Base-by-base conservation (phyloP, 2,329 filamentous ascomycete species). In the Hymenoscyphus repandus region DNA sequence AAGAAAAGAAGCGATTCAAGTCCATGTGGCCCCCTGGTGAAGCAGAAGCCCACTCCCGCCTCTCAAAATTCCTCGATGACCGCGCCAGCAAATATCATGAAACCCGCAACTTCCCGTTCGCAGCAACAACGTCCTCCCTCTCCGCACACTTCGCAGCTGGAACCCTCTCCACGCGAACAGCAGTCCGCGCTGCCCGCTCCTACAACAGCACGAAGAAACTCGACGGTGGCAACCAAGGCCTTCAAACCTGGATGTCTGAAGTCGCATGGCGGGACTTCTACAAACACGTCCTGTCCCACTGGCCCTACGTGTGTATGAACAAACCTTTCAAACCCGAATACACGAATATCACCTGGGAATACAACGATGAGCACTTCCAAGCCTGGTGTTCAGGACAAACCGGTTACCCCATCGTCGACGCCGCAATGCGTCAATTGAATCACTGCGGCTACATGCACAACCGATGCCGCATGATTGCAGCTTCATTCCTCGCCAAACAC, bases 181-280 rank as follows among this genome's bases (percentile, higher is more conserved):
- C 83, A 9, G 74, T 91, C 5, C 72, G 77, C 3, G 72, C 72
- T 27, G 88, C 88, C 0, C 75, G 80, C 31, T 77, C 82, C 49
- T 69, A 72, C 30, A 88, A 88, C 61, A 80, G 72, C 22, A 78
- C 77, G 1, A 80, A 78, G 64, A 79, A 81, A 51, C 74, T 95
- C 1, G 80, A 90, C 53, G 79, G 73, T 1, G 85, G 86, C 0
- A 76, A 78, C 17, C 69, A 79, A 13, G 88, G 87, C 0, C 84
- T 88, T 50, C 73, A 78, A 45, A 74, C 75, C 0, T 95, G 88
- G 88, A 89, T 93, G 56, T 83, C 83, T 47, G 89, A 95, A 67
- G 76, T 95, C 3, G 89, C 88, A 0, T 93, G 89, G 89, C 75
- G 89, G 12, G 89, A 95, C 62, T 95, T 95, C 63, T 95, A 95